Evolutionary conservation across 2,329 filamentous ascomycete genomes (phyloP).

Genomic region (Teratosphaeria epicoccoides): DNA sequence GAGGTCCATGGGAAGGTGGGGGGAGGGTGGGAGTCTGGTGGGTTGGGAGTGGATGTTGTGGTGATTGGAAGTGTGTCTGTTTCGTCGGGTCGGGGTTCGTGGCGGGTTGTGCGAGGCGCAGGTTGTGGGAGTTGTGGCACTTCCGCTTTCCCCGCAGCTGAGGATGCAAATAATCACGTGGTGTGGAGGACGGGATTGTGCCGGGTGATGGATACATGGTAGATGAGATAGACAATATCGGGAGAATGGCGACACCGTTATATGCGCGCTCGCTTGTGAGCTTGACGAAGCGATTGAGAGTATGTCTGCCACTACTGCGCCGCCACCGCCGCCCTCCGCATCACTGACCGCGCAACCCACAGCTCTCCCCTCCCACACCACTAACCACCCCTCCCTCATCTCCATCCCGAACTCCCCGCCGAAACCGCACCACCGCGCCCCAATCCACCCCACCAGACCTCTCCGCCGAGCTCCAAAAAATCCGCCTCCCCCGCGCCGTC

Average conservation of each 20-base stretch:
- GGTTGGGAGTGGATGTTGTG: neutral
- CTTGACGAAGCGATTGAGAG: constrained; percentile 34
- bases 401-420: neutral
- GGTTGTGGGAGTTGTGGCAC: constrained; percentile 2
- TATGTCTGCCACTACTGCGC: constrained; percentile 11
- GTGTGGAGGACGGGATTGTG: too few species aligned
- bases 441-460: constrained; percentile 1
- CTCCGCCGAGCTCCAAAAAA: constrained; percentile 19
- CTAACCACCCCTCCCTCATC: constrained; percentile 5
- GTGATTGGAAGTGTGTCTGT: neutral
- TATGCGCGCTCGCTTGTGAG: constrained; percentile 35
- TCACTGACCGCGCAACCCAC: constrained; percentile 4
- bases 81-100: too few species aligned
- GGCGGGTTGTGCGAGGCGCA: constrained; percentile 1
- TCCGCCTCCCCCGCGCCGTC: constrained; percentile 64
- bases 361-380: constrained; percentile 16
- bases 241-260: constrained; percentile 34
- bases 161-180: neutral
- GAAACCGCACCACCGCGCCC: neutral
- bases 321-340: constrained; percentile 9
- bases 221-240: too few species aligned
- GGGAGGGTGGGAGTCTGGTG: neutral
- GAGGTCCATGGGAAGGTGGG: constrained; percentile 7
- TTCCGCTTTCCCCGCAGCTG: constrained; percentile 2
- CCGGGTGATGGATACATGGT: too few species aligned